Base-by-base conservation (phyloP, 2,329 filamentous ascomycete species). In the Hypoxylon rubiginosum region DNA sequence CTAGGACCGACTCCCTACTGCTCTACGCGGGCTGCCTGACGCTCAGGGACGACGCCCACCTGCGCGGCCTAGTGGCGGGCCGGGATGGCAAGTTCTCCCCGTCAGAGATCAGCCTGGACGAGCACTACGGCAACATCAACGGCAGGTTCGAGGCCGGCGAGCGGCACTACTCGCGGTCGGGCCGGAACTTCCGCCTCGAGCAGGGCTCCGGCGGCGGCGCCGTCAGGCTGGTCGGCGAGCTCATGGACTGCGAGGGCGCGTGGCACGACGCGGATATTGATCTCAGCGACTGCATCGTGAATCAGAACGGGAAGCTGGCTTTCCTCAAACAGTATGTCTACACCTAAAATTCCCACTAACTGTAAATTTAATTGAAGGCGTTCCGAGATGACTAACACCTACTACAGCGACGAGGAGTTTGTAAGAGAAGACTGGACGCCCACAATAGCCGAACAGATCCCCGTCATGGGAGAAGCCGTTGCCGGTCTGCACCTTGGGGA, bases 71-170 rank as follows among this genome's bases (percentile, higher is more conserved):
- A 5, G 66, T 63, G 51, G 51, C 63, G 28, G 62, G 62, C 43
- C 63, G 55, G 26, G 62, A 68, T 49, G 66, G 66, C 48, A 60
- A 66, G 55, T 66, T 66, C 49, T 48, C 51, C 48, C 32, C 50
- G 19, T 68, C 66, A 21, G 59, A 62, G 53, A 45, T 68, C 51
- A 34, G 63, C 46, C 66, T 68, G 26, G 66, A 66, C 62, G 41
- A 68, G 48, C 51, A 63, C 36, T 63, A 58, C 62, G 66, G 66
- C 66, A 68, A 68, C 62, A 68, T 63, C 19, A 54, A 54, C 41
- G 62, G 66, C 48, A 57, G 51, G 43, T 68, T 68, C 57, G 66
- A 66, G 49, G 55, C 58, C 34, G 59, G 50, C 19, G 56, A 59
- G 58, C 43, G 58, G 28, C 59, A 62, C 51, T 68, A 60, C 49